Evolutionary conservation across 1,139 yeast species (phyloP).

Genomic region (Groenewaldozyma sp.): DNA sequence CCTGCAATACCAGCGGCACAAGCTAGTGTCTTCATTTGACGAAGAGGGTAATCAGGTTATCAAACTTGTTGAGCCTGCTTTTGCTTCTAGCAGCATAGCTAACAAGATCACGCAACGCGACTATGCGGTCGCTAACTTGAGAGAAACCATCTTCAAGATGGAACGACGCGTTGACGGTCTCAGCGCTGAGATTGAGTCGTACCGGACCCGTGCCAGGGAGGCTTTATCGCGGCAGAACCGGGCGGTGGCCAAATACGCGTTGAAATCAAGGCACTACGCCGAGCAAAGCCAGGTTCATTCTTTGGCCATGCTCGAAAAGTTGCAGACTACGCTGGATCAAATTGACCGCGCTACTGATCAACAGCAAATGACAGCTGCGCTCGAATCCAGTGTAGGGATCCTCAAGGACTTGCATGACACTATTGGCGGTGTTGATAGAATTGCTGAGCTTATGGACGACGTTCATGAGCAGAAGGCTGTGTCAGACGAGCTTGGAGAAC

Average conservation of each 20-base stretch:
- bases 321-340: slow-evolving; percentile 25
- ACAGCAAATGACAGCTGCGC: slow-evolving; percentile 23
- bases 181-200: slow-evolving; percentile 17
- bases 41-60: slow-evolving; percentile 14
- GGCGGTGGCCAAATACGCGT: slow-evolving; percentile 23
- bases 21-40: slow-evolving; percentile 4
- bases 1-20: slow-evolving; percentile 22
- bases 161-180: slow-evolving; percentile 21
- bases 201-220: slow-evolving; percentile 19
- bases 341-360: slow-evolving; percentile 24
- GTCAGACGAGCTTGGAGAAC: slow-evolving; percentile 24
- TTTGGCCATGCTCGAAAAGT: slow-evolving; percentile 24
- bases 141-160: slow-evolving; percentile 21
- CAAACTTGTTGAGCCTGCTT: slow-evolving; percentile 17
- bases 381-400: slow-evolving; percentile 25
- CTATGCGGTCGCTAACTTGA: slow-evolving; percentile 24
- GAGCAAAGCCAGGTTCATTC: slow-evolving; percentile 24
- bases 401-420: slow-evolving; percentile 25
- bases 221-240: slow-evolving; percentile 20
- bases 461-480: slow-evolving; percentile 27
- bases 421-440: slow-evolving; percentile 30
- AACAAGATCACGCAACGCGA: slow-evolving; percentile 22
- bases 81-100: slow-evolving; percentile 11
- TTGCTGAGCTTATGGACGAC: slow-evolving; percentile 29
- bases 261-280: slow-evolving; percentile 21